Evolutionary conservation across 768 basidiomycete species (phyloP), one percentile per base, ranked within the genome.

Genomic region (Pleurotus giganteus): DNA sequence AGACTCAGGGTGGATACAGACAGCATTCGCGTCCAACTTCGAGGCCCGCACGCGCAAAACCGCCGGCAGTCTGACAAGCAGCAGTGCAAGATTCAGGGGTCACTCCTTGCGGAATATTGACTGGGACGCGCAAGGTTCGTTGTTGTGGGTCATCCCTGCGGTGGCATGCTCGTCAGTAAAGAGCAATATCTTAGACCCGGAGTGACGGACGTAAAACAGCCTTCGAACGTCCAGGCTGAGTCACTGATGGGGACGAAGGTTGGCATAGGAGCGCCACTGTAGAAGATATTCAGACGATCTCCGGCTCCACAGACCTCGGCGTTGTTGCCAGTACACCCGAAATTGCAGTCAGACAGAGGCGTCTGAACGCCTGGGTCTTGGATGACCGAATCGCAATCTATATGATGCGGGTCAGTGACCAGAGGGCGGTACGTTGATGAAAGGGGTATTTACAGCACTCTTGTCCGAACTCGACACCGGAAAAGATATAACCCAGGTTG

Each of bases 381-480:
- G 37, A 86, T 75, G 5, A 67, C 69, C 55, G 85, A 80, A 55
- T 84, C 84, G 56, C 85, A 87, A 60, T 85, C 84, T 86, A 60
- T 21, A 15, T 21, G 32, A 41, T 31, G 11, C 15, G n/a, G 6
- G 28, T 34, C 9, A 32, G 32, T 15, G n/a, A 5, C 0, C 7
- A 4, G 32, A 5, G 9, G 4, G 11, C 13, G 4, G 15, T 2
- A 17, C 9, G 34, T n/a, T 9, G n/a, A 36, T 36, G 9, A 47
- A 31, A 57, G 24, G 23, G 26, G 47, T 7, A 65, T 71, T 57
- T 64, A 77, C 75, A 75, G 65, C 75, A 77, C 69, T 77, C 75
- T 66, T 71, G 78, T 19, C 75, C 79, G 58, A 82, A 88, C 68
- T 88, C 87, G 2, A 84, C 74, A 5, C 88, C 88, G 11, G 86